phyloP scores from a whole-genome alignment of 2,329 filamentous ascomycete genomes.

The Diplodia seriata region DNA sequence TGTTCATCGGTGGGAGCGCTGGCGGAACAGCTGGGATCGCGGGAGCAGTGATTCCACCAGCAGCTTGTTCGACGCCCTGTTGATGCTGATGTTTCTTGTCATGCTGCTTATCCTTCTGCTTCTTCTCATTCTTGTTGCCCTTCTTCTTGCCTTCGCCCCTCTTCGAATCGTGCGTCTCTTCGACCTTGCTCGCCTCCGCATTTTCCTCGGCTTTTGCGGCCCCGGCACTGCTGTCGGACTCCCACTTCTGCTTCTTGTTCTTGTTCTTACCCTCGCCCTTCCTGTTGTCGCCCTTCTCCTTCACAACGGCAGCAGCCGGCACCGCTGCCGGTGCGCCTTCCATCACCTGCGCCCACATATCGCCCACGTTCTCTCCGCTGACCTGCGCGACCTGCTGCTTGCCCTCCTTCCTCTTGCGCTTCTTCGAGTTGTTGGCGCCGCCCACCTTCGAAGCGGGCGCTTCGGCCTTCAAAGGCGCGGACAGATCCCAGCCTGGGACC shows the following conservation, averaged over 20 bases:
- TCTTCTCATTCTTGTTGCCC: constrained; percentile 41
- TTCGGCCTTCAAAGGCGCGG: constrained; percentile 77
- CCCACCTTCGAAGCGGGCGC: constrained; percentile 47
- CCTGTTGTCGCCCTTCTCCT: constrained; percentile 33
- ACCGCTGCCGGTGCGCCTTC: constrained; percentile 58
- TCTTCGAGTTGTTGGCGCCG: constrained; percentile 45
- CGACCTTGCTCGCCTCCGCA: constrained; percentile 33
- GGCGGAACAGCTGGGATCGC: constrained; percentile 39
- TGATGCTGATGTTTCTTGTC: constrained; percentile 40
- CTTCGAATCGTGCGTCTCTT: constrained; percentile 8
- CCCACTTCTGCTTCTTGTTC: constrained; percentile 37
- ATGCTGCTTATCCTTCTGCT: constrained; percentile 46
- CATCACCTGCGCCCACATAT: constrained; percentile 80
- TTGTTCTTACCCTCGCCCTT: constrained; percentile 33
- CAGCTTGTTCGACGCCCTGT: constrained; percentile 27
- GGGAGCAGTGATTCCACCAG: constrained; percentile 50
- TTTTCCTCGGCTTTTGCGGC: constrained; percentile 32
- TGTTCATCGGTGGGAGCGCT: constrained; percentile 45
- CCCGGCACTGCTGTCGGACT: constrained; percentile 32
- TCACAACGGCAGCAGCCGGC: constrained; percentile 39
- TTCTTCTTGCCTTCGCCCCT: constrained; percentile 33
- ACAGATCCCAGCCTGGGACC: constrained; percentile 89
- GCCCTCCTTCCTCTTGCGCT: constrained; percentile 65
- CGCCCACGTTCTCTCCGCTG: constrained; percentile 73
- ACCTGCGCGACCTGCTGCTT: constrained; percentile 64